A percentile compares a stretch with the other conserved stretches of the same genome.
These are phyloP conservation scores for Pelargonium myrrhifolium DNA, from an alignment of 441 rosid species.

Conservation along the genomic window DNA sequence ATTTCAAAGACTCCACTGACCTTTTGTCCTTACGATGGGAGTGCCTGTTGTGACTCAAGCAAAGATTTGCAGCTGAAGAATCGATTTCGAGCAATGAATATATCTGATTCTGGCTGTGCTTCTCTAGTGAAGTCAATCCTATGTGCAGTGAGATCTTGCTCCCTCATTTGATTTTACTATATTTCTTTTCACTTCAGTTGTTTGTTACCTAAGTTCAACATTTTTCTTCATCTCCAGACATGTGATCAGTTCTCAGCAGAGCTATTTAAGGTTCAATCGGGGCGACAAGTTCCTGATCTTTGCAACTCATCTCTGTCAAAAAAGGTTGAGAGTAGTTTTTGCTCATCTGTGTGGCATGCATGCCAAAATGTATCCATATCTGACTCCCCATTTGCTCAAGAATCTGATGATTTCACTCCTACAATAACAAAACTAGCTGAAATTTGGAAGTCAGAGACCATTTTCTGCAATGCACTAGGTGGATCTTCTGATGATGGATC, in stretches of 20 bases:
- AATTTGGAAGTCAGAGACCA: slow-evolving; percentile 30
- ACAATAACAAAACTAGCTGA: slow-evolving; percentile 30
- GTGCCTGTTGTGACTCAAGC: background rate
- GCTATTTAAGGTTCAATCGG: slow-evolving; percentile 22
- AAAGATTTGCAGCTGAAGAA: slow-evolving; percentile 2
- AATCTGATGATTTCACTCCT: background rate
- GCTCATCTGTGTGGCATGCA: slow-evolving; percentile 35
- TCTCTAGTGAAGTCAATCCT: background rate
- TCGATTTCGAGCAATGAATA: slow-evolving; percentile 2
- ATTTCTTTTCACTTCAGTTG: background rate
- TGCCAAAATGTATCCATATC: slow-evolving; percentile 39
- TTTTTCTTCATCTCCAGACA: slow-evolving; percentile 23
- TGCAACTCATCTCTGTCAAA: slow-evolving; percentile 31
- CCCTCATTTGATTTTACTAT: background rate
- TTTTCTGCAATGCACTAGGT: slow-evolving; percentile 41
- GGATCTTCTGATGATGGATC: slow-evolving; percentile 27
- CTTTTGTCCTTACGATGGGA: background rate
- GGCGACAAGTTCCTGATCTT: slow-evolving; percentile 31
- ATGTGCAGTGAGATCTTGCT: background rate
- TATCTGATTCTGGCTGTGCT: background rate
- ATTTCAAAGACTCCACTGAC: background rate
- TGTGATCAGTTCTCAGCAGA: slow-evolving; percentile 42
- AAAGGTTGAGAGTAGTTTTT: slow-evolving; percentile 25
- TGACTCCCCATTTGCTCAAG: slow-evolving; percentile 37
- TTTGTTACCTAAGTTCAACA: background rate